Conservation (phyloP, 192 early-diverging fungal genomes). For the Neocallimastix lanati region DNA sequence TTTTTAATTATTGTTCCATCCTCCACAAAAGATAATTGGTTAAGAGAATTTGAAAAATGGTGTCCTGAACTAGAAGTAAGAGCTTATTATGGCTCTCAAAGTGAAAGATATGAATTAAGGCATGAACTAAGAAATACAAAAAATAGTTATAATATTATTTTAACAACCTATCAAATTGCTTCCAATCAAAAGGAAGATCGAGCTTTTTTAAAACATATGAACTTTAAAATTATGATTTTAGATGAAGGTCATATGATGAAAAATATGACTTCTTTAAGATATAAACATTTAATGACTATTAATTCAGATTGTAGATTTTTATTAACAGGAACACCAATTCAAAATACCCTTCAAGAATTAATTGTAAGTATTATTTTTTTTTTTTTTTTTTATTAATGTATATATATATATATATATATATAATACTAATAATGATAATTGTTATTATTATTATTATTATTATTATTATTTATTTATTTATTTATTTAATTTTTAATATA, state of each 20-base stretch:
- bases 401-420: too few relatives aligned
- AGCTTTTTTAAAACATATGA: slow-evolving; percentile 42
- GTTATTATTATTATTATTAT: too few relatives aligned
- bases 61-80: slow-evolving; percentile 35
- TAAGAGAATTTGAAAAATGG: slow-evolving; percentile 67
- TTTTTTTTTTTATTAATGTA: too few relatives aligned
- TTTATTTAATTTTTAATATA: too few relatives aligned
- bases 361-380: slow-evolving; percentile 9
- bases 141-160: slow-evolving; percentile 33
- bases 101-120: slow-evolving; percentile 30
- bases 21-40: slow-evolving; percentile 81
- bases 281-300: slow-evolving; percentile 54
- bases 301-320: slow-evolving; percentile 36
- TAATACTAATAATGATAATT: too few relatives aligned
- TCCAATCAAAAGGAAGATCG: slow-evolving; percentile 51
- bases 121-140: slow-evolving; percentile 25
- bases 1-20: slow-evolving; percentile 71
- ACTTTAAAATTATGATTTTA: slow-evolving; percentile 51
- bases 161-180: slow-evolving; percentile 71
- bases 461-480: too few relatives aligned
- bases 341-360: slow-evolving; percentile 82
- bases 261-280: slow-evolving; percentile 60
- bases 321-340: slow-evolving; percentile 67
- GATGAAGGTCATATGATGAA: slow-evolving; percentile 79
- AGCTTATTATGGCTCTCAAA: slow-evolving; percentile 32